These are phyloP conservation scores for Phragmites australis DNA, from an alignment of 176 grass and related monocot genomes.

Conservation along the genomic window DNA sequence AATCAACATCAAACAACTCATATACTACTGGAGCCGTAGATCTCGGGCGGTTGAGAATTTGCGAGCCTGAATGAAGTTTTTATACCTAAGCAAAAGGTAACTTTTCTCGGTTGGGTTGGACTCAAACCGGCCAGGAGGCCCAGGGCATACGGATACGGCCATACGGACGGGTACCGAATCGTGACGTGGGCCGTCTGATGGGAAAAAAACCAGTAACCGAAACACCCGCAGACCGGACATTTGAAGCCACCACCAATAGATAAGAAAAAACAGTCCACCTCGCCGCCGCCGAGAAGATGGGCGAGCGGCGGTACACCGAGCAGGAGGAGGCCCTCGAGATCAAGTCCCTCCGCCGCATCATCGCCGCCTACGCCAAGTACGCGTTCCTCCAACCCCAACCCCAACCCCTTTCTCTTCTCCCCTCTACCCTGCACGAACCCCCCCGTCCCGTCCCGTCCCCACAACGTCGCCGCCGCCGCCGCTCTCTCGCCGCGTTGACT, in stretches of 20 bases:
- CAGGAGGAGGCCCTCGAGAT: constrained; percentile 89
- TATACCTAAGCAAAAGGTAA: no score
- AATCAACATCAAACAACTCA: no score
- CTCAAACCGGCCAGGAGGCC: no score
- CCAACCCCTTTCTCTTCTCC: not conserved
- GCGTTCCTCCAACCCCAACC: not conserved
- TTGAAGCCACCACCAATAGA: constrained; percentile 1
- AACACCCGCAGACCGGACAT: not conserved
- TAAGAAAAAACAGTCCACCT: not conserved
- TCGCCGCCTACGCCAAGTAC: constrained; percentile 92
- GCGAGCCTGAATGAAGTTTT: no score
- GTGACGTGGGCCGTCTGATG: not conserved
- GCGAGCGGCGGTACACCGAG: constrained; percentile 78
- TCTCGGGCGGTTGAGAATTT: no score
- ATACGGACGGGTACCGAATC: no score
- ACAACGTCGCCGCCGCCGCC: not conserved
- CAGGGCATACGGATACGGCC: no score
- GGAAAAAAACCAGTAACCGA: not conserved
- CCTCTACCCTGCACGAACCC: not conserved
- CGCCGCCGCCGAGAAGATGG: constrained; percentile 54
- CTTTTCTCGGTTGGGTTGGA: no score
- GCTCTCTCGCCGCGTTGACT: not conserved
- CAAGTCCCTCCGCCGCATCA: constrained; percentile 88
- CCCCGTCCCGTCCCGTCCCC: not conserved
- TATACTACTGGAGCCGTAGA: no score